phyloP scores from a whole-genome alignment of 2,329 filamentous ascomycete genomes.

The Didymellaceae sp. region DNA sequence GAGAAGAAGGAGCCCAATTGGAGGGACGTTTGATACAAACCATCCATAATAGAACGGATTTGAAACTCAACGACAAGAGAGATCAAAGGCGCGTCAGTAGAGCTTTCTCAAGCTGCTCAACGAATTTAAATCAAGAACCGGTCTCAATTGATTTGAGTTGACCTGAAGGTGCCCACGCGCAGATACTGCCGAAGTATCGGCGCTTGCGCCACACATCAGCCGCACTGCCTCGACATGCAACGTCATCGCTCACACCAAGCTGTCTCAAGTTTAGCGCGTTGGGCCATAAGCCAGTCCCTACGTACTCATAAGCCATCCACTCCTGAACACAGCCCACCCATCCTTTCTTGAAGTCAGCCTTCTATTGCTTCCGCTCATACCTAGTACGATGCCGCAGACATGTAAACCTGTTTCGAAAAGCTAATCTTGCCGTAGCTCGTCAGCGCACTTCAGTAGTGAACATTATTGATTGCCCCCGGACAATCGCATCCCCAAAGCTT shows the following conservation, averaged over 20 bases:
- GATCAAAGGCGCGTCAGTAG: no score
- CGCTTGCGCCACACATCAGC: conserved; percentile 2
- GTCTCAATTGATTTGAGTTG: no score
- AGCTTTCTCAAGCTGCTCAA: no score
- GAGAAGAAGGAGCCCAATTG: conserved; percentile 44
- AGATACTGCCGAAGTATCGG: neutral
- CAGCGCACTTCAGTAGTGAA: neutral
- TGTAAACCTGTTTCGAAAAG: neutral
- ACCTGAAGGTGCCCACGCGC: neutral
- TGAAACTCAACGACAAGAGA: no score
- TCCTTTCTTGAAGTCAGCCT: neutral
- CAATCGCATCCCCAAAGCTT: neutral
- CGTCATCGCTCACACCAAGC: conserved; percentile 32
- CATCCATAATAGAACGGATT: neutral
- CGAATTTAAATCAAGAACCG: no score
- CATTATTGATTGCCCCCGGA: neutral
- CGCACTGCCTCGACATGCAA: conserved; percentile 31
- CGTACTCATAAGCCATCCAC: conserved; percentile 19
- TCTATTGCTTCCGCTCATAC: neutral
- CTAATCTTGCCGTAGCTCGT: conserved; percentile 19
- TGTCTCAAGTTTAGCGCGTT: conserved; percentile 22
- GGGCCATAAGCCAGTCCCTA: conserved; percentile 27
- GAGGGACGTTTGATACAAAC: conserved; percentile 47
- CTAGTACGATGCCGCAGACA: neutral
- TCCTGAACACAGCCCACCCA: conserved; percentile 2